phyloP scores from a whole-genome alignment of 306 rosid species.

The Rosa rugosa region DNA sequence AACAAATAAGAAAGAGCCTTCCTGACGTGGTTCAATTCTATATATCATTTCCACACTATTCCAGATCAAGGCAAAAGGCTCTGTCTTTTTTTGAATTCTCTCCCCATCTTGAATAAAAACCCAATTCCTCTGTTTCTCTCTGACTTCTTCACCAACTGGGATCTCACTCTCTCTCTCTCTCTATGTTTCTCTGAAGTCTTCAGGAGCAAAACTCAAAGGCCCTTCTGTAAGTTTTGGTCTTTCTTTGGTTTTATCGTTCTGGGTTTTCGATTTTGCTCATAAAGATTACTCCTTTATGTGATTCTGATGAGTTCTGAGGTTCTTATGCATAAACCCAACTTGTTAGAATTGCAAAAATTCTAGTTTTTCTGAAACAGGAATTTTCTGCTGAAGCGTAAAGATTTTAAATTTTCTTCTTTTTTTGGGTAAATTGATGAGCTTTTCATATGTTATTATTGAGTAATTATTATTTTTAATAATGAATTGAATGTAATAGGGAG shows the following conservation, averaged over 20 bases:
- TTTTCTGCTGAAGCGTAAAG: background rate
- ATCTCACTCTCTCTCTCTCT: slow-evolving; percentile 7
- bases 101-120: background rate
- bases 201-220: slow-evolving; percentile 13
- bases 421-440: background rate
- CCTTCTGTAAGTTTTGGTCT: background rate
- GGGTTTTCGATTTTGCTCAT: slow-evolving; percentile 5
- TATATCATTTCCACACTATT: background rate
- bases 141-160: background rate
- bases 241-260: background rate
- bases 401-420: background rate
- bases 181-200: background rate
- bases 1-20: background rate
- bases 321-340: background rate
- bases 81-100: slow-evolving; percentile 1
- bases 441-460: slow-evolving; percentile 12
- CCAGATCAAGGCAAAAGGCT: background rate
- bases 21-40: slow-evolving; percentile 9
- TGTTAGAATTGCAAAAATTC: background rate
- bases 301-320: slow-evolving; percentile 1
- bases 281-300: slow-evolving; percentile 12
- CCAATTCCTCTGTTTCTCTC: background rate
- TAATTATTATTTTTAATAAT: background rate
- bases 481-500: background rate
- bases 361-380: slow-evolving; percentile 3